Percentiles rank a stretch among this genome's conserved stretches.
phyloP scores from a whole-genome alignment of 1,284 basidiomycete species.

The Ganoderma leucocontextum region DNA sequence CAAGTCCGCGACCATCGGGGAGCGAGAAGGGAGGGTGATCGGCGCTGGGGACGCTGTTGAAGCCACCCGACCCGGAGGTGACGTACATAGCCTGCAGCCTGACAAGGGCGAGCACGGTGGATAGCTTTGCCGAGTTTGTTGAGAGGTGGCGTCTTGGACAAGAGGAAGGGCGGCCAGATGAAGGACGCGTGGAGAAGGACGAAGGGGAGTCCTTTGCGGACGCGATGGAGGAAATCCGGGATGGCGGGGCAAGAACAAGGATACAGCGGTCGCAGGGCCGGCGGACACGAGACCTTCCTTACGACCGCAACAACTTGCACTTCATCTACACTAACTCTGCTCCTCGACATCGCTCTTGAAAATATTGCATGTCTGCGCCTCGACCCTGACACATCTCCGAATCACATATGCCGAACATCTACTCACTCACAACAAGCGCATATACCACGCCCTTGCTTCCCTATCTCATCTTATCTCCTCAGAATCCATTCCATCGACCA shows the following conservation, averaged over 20 bases:
- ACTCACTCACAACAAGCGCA: constrained; percentile 17
- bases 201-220: too few relatives aligned
- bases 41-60: too few relatives aligned
- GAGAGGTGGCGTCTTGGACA: neutral
- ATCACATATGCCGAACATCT: constrained; percentile 23
- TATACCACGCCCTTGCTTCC: constrained; percentile 7
- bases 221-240: neutral
- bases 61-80: too few relatives aligned
- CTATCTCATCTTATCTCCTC: constrained; percentile 14
- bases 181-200: neutral
- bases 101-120: neutral
- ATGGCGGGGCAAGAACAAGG: neutral
- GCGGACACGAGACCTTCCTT: neutral
- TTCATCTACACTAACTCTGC: neutral
- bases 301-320: neutral
- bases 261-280: neutral
- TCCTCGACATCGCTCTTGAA: neutral
- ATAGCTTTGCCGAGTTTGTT: neutral
- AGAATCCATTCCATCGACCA: constrained; percentile 18
- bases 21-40: too few relatives aligned
- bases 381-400: constrained; percentile 21
- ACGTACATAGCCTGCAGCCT: too few relatives aligned
- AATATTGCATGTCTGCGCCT: neutral
- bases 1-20: too few relatives aligned
- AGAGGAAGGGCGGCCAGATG: neutral